Conservation (phyloP, 495 filamentous ascomycete species). For the Cercophora scortea region DNA sequence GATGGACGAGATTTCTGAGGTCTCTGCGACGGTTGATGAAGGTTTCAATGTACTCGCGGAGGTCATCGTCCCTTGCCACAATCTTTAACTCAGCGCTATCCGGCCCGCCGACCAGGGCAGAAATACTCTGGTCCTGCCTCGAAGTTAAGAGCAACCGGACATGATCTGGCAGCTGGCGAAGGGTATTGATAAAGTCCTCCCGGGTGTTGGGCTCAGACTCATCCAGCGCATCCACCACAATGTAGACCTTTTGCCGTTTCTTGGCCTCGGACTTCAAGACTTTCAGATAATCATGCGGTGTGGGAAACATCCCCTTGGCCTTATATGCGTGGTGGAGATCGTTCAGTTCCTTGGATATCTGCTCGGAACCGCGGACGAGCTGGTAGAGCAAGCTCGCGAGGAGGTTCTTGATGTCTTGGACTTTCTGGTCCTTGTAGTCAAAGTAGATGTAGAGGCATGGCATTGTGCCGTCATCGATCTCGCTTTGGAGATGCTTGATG, state of each 20-base stretch:
- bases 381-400: background rate
- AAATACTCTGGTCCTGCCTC: background rate
- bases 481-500: background rate
- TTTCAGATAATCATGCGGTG: background rate
- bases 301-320: background rate
- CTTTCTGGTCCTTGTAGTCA: background rate
- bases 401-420: background rate
- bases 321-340: background rate
- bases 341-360: background rate
- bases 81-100: background rate
- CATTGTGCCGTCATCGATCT: background rate
- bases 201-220: background rate
- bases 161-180: background rate
- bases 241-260: background rate
- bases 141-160: background rate
- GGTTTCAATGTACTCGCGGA: background rate
- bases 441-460: background rate
- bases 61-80: background rate
- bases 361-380: background rate
- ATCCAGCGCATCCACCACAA: background rate
- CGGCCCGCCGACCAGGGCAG: background rate
- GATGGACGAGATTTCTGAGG: background rate
- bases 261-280: background rate
- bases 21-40: background rate
- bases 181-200: background rate